Evolutionary conservation across 495 filamentous ascomycete genomes (phyloP), one percentile per base, ranked within the genome.

Genomic region (Pyronema omphalodes): DNA sequence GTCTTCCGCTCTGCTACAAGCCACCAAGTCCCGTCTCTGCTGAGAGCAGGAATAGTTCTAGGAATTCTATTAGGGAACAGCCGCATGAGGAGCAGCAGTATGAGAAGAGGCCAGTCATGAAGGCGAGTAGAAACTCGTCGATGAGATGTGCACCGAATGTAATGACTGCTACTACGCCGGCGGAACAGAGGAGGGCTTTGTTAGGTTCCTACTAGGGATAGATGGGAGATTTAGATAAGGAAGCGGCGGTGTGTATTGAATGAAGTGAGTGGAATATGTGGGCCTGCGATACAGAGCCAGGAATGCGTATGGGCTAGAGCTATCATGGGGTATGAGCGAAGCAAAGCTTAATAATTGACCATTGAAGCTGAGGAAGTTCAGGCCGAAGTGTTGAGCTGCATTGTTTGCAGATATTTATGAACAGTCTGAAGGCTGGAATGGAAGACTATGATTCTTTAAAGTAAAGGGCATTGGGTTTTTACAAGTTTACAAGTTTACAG

Each of bases 101-200:
- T 8, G 18, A 29, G 29, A 18, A 12, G 12, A 29, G 48, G 5
- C 29, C 9, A 35, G 23, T 43, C n/a, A 43, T 52, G 36, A 52
- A 43, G 50, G 50, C 39, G 19, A 37, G 34, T 6, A 40, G 50
- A n/a, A 52, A 43, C n/a, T 18, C 17, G 3, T 35, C 18, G 19
- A 34, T 9, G 11, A 11, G 47, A 5, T 50, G 19, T 19, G 34
- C 47, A 23, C 47, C 47, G 12, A 34, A 7, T 11, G 11, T 50
- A 35, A 14, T 23, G 12, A 36, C 12, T 17, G 47, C 23, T 8
- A 50, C 19, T 12, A 34, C 47, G 7, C 23, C 23, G 23, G 47
- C 47, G 18, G 47, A 50, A 11, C 47, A 50, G 47, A 34, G 47
- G 29, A 9, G 47, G 9, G 47, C 47, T n/a, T 50, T 50, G 17